These are phyloP conservation scores for Malbranchea cinnamomea DNA, from an alignment of 2,329 filamentous ascomycete genomes.

Conservation along the genomic window DNA sequence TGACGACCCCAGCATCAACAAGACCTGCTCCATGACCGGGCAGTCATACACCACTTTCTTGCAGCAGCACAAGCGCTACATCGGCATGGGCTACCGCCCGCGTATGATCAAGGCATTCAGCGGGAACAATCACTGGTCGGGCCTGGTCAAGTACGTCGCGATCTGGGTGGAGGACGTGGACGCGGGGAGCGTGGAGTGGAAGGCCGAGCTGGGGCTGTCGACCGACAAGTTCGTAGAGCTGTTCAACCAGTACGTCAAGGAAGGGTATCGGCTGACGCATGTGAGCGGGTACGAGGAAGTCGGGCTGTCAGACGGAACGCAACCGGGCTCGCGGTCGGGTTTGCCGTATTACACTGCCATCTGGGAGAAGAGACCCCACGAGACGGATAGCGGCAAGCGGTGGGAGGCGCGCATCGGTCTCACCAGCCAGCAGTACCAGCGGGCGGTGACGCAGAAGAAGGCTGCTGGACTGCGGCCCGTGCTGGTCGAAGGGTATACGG, in stretches of 20 bases:
- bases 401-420: slow-evolving; percentile 7
- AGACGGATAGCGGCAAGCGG: neutral
- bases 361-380: slow-evolving; percentile 5
- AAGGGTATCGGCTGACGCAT: slow-evolving; percentile 7
- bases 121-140: slow-evolving; percentile 2
- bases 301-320: too few relatives aligned
- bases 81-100: too few relatives aligned
- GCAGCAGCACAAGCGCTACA: too few relatives aligned
- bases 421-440: slow-evolving; percentile 3
- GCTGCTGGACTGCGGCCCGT: slow-evolving; percentile 2
- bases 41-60: too few relatives aligned
- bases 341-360: slow-evolving; percentile 8
- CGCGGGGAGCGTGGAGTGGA: slow-evolving; percentile 3
- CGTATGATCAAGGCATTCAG: too few relatives aligned
- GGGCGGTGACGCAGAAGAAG: neutral
- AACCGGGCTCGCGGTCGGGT: too few relatives aligned
- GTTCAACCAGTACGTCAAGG: slow-evolving; percentile 3
- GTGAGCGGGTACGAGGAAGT: slow-evolving; percentile 7
- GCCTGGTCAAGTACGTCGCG: slow-evolving; percentile 3
- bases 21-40: too few relatives aligned
- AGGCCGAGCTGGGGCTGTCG: slow-evolving; percentile 3
- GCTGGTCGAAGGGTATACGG: slow-evolving; percentile 6
- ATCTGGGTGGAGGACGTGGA: slow-evolving; percentile 7
- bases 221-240: slow-evolving; percentile 4
- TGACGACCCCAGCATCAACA: too few relatives aligned